phyloP scores from a whole-genome alignment of 208 protist genomes.

The Vickermania spadyakhi region DNA sequence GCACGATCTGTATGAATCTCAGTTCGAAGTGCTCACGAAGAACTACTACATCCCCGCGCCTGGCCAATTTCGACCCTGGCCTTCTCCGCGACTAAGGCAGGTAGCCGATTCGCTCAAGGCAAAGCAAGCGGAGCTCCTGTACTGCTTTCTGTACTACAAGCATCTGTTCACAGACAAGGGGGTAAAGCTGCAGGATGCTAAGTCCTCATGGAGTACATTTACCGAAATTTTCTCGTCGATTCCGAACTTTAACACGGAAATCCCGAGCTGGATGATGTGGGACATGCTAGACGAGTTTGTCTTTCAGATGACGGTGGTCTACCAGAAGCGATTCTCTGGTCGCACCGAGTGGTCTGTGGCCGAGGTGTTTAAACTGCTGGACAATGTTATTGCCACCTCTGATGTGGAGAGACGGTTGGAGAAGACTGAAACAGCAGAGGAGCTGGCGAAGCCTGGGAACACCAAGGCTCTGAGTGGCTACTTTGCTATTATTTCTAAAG shows the following conservation, averaged over 20 bases:
- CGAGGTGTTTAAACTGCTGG: conserved; percentile 46
- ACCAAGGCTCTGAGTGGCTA: conserved; percentile 56
- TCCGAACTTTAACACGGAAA: conserved; percentile 30
- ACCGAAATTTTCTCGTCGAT: conserved; percentile 42
- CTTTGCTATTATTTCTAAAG: conserved; percentile 71
- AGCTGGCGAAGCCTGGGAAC: conserved; percentile 23
- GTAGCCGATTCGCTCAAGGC: conserved; percentile 59
- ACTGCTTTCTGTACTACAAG: conserved; percentile 82
- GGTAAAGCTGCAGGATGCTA: conserved; percentile 42
- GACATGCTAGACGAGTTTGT: conserved; percentile 88
- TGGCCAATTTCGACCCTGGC: conserved; percentile 69
- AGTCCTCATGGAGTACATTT: conserved; percentile 68
- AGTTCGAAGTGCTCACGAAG: conserved; percentile 68
- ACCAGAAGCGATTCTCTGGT: conserved; percentile 68
- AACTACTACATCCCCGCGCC: conserved; percentile 59
- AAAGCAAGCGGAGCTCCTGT: conserved; percentile 56
- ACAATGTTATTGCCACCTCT: conserved; percentile 47
- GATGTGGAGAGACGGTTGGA: conserved; percentile 38
- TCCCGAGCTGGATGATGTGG: conserved; percentile 83
- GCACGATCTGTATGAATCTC: conserved; percentile 70
- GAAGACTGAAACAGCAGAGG: conserved; percentile 25
- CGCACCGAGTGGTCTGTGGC: conserved; percentile 56
- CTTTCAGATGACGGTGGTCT: conserved; percentile 84
- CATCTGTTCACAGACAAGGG: conserved; percentile 71
- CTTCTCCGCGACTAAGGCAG: conserved; percentile 40